These are phyloP conservation scores for Saturnispora quitensis DNA, from an alignment of 805 yeast species.

Conservation along the genomic window DNA sequence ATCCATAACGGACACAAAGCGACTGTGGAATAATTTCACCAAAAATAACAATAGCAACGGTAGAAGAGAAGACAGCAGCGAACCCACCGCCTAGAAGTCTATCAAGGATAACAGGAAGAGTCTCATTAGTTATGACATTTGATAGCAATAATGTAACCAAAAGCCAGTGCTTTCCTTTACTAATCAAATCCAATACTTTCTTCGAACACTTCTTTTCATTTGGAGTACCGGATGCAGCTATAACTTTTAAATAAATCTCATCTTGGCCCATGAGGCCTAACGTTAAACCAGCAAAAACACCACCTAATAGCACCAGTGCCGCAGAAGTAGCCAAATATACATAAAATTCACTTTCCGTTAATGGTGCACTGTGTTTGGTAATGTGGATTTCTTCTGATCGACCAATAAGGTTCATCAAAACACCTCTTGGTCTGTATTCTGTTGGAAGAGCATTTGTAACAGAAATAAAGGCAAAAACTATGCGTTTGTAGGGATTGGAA, in stretches of 20 bases:
- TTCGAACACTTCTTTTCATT: constrained; percentile 59
- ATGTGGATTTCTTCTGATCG: constrained; percentile 1
- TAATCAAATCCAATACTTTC: constrained; percentile 62
- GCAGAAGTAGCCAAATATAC: constrained; percentile 46
- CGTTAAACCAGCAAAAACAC: constrained; percentile 92
- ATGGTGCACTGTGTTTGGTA: constrained; percentile 13
- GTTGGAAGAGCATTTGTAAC: constrained; percentile 11
- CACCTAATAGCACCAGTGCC: constrained; percentile 63
- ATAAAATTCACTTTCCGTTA: constrained; percentile 32
- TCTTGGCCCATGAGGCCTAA: constrained; percentile 97
- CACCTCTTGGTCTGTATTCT: constrained; percentile 9
- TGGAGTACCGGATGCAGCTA: constrained; percentile 75
- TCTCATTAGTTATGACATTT: constrained; percentile 89
- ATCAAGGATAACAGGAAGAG: constrained; percentile 89
- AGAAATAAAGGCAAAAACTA: constrained; percentile 5
- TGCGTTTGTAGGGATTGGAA: constrained; percentile 2
- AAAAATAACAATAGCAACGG: constrained; percentile 84
- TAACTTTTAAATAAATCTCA: constrained; percentile 86
- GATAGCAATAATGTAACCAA: constrained; percentile 77
- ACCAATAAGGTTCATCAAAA: neutral
- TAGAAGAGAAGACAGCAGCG: constrained; percentile 92
- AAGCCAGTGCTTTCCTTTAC: constrained; percentile 92
- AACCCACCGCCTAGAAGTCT: constrained; percentile 94
- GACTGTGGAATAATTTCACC: constrained; percentile 97
- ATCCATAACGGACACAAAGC: constrained; percentile 84